Evolutionary conservation across 1,284 basidiomycete genomes (phyloP).

Genomic region (Phellinidium pouzarii): DNA sequence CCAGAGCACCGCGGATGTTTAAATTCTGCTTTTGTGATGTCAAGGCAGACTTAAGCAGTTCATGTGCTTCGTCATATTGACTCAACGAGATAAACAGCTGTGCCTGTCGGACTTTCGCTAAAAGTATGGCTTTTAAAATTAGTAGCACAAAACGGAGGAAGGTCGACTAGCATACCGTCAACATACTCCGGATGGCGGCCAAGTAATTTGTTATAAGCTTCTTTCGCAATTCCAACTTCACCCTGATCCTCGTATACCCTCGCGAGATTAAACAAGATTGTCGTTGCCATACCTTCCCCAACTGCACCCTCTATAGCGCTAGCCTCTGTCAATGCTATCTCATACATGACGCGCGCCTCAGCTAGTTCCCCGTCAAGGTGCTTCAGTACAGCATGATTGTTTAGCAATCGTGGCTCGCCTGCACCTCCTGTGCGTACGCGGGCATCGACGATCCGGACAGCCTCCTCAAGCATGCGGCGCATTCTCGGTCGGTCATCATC

Average conservation of each 20-base stretch:
- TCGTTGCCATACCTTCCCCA: constrained; percentile 68
- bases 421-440: constrained; percentile 40
- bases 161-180: constrained; percentile 58
- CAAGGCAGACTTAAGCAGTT: constrained; percentile 81
- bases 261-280: constrained; percentile 84
- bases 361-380: constrained; percentile 63
- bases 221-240: constrained; percentile 63
- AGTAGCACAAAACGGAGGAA: not conserved
- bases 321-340: constrained; percentile 58
- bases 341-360: constrained; percentile 56
- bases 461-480: constrained; percentile 66
- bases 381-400: constrained; percentile 76
- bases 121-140: constrained; percentile 5
- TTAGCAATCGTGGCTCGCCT: constrained; percentile 63
- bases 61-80: constrained; percentile 74
- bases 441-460: constrained; percentile 52
- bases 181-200: constrained; percentile 87
- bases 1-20: constrained; percentile 49
- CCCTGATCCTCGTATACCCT: constrained; percentile 81
- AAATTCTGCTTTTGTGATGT: constrained; percentile 63
- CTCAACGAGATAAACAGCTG: constrained; percentile 66
- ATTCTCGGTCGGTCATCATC: constrained; percentile 72
- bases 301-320: constrained; percentile 41
- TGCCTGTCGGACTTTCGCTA: constrained; percentile 87
- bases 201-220: constrained; percentile 81